Percentiles rank a stretch among this genome's conserved stretches.
Evolutionary conservation across 2,329 filamentous ascomycete genomes (phyloP).

Genomic region (Fusarium pseudoanthophilum): DNA sequence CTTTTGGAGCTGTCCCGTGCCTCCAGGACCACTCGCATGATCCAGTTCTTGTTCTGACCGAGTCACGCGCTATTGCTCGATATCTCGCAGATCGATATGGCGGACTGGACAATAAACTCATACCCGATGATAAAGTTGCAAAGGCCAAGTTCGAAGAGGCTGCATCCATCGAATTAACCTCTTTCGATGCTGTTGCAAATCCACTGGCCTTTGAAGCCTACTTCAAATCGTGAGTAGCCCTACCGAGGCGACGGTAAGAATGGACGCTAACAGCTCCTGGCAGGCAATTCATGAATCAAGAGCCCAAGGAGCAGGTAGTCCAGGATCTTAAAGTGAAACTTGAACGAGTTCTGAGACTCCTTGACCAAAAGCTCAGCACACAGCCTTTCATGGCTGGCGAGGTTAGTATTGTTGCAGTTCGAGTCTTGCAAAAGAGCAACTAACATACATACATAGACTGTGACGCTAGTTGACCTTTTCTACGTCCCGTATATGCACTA

Average conservation of each 20-base stretch:
- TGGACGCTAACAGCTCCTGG: neutral
- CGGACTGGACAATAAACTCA: neutral
- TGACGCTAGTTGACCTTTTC: neutral
- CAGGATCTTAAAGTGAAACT: neutral
- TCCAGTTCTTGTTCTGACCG: neutral
- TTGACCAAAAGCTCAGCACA: neutral
- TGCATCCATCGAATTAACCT: neutral
- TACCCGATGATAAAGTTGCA: neutral
- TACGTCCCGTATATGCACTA: neutral
- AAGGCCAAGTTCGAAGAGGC: neutral
- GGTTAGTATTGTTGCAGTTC: neutral
- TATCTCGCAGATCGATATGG: neutral
- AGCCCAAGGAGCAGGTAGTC: neutral
- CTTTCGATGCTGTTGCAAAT: neutral
- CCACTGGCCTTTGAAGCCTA: neutral
- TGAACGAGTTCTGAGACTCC: neutral
- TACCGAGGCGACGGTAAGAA: neutral
- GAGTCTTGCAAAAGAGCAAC: neutral
- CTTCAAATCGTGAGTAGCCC: neutral
- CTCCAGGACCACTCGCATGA: neutral
- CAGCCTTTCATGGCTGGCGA: neutral
- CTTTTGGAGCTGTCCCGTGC: neutral
- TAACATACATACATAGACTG: neutral
- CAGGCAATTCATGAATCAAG: neutral
- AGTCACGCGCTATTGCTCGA: neutral